Percentiles rank a stretch among this genome's conserved stretches.
Conservation (phyloP, 2,329 filamentous ascomycete genomes). For the Tolypocladium cylindrosporum region DNA sequence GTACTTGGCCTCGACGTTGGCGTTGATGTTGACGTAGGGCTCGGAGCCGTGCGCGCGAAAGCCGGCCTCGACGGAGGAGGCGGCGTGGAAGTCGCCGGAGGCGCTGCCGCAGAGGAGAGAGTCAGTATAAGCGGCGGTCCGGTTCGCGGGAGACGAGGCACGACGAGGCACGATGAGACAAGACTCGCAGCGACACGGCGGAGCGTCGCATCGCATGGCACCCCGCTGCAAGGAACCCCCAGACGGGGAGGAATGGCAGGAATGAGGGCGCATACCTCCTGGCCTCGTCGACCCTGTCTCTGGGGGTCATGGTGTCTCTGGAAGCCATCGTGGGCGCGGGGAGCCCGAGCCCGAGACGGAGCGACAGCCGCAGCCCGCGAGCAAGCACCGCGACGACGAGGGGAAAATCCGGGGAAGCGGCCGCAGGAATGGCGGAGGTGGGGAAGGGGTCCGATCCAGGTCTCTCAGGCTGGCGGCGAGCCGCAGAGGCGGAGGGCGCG, state of each 20-base stretch:
- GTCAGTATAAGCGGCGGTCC: background rate
- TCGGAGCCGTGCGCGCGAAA: conserved; percentile 18
- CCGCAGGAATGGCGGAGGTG: background rate
- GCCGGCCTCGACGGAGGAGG: conserved; percentile 26
- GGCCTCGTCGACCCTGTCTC: conserved; percentile 2
- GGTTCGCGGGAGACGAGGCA: background rate
- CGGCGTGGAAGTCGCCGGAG: conserved; percentile 15
- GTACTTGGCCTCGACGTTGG: conserved; percentile 36
- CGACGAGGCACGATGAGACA: background rate
- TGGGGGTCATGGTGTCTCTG: conserved; percentile 3
- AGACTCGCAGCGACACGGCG: background rate
- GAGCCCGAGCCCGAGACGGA: background rate
- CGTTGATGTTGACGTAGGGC: conserved; percentile 30
- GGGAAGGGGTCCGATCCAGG: background rate
- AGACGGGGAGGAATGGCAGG: background rate
- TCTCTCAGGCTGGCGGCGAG: background rate
- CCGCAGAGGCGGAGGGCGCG: background rate
- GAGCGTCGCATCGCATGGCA: background rate
- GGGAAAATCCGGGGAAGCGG: background rate
- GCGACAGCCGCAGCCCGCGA: background rate
- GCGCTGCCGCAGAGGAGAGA: conserved; percentile 7
- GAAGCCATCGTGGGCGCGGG: conserved; percentile 3
- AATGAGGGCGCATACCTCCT: conserved; percentile 1
- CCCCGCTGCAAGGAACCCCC: conserved; percentile 2
- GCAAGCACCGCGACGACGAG: background rate